Evolutionary conservation across 257 asterid genomes (phyloP).

Genomic region (Solanum medicagineum): DNA sequence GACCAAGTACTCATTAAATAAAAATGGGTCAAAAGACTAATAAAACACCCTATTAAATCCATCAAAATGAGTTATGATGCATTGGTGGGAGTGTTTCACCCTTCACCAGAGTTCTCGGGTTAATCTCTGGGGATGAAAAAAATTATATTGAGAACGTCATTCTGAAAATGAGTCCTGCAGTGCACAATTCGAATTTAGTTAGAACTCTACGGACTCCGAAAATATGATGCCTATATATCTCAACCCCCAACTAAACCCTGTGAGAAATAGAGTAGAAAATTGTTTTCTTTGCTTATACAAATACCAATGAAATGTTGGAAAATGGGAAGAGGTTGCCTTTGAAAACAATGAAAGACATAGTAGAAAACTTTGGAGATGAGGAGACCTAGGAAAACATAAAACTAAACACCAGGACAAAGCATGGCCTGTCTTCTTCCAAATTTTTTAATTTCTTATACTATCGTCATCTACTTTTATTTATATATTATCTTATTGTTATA

Average conservation of each 20-base stretch:
- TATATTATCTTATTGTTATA: too few relatives aligned
- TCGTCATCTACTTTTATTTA: too few relatives aligned
- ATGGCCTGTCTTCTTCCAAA: conserved; percentile 3
- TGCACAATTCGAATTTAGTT: too few relatives aligned
- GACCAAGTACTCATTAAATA: too few relatives aligned
- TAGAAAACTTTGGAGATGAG: not conserved
- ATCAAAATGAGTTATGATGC: too few relatives aligned
- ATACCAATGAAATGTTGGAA: not conserved
- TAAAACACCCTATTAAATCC: too few relatives aligned
- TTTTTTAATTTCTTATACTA: not conserved
- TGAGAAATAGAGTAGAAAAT: not conserved
- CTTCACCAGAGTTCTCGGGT: fast-evolving
- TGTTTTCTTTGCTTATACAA: not conserved
- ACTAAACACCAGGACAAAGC: conserved; percentile 9
- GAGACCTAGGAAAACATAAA: conserved; percentile 5
- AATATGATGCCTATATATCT: too few relatives aligned
- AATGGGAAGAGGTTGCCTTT: not conserved
- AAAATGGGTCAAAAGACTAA: too few relatives aligned
- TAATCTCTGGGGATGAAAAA: too few relatives aligned
- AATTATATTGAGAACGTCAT: too few relatives aligned
- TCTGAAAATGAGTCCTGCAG: fast-evolving
- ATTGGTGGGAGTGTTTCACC: too few relatives aligned
- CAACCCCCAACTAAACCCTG: not conserved
- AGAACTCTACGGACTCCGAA: too few relatives aligned
- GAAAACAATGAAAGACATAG: conserved; percentile 8